Evolutionary conservation across 371 early-diverging fungal species (phyloP).

Genomic region (Lichtheimia ramosa): DNA sequence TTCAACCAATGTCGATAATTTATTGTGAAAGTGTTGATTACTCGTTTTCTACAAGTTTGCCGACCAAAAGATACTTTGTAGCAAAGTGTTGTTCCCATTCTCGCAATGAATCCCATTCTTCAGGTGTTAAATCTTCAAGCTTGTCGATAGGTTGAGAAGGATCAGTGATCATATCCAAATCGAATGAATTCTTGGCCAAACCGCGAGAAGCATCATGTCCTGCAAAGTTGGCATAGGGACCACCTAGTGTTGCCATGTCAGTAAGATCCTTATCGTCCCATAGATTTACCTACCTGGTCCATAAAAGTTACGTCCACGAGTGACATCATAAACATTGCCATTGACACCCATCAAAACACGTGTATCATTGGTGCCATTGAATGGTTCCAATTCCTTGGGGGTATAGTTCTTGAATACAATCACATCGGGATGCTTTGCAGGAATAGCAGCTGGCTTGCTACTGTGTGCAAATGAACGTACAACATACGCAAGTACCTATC

Average conservation of each 20-base stretch:
- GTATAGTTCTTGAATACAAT: constrained; percentile 69
- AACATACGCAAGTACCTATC: constrained; percentile 33
- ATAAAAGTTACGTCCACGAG: constrained; percentile 83
- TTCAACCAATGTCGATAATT: too few species aligned
- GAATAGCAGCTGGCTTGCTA: constrained; percentile 21
- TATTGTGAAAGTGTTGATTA: constrained; percentile 1
- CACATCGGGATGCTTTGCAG: constrained; percentile 52
- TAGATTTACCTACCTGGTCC: constrained; percentile 95
- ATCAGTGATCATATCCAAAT: constrained; percentile 71
- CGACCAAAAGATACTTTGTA: constrained; percentile 75
- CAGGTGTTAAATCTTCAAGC: constrained; percentile 72
- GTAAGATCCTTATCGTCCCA: too few species aligned
- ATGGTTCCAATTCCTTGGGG: constrained; percentile 65
- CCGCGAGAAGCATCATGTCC: constrained; percentile 85
- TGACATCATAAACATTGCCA: constrained; percentile 89
- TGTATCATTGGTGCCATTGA: constrained; percentile 47
- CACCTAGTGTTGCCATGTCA: constrained; percentile 43
- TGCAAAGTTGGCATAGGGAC: constrained; percentile 91
- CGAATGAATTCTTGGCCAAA: constrained; percentile 89
- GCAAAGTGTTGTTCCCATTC: constrained; percentile 80
- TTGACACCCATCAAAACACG: constrained; percentile 82
- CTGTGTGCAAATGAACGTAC: constrained; percentile 28
- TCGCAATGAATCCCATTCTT: constrained; percentile 73
- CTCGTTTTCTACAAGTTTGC: constrained; percentile 67
- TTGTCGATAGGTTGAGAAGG: constrained; percentile 78